phyloP scores from a whole-genome alignment of 2,329 filamentous ascomycete species.

The Fusarium sp. region DNA sequence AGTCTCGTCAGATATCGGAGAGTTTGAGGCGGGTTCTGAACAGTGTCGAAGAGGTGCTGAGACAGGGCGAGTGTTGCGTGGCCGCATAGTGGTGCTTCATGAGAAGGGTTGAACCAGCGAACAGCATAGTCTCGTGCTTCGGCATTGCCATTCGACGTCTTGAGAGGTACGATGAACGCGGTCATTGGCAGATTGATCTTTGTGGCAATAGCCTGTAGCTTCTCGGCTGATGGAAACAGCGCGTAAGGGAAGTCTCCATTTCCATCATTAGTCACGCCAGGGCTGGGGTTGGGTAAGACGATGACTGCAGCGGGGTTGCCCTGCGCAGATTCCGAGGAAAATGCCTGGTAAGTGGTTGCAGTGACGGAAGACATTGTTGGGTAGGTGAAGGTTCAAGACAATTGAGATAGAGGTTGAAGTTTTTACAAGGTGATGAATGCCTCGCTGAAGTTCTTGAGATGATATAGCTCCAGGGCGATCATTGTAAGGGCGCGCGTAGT shows the following conservation, averaged over 20 bases:
- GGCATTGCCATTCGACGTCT: not conserved
- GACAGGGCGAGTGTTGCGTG: constrained; percentile 18
- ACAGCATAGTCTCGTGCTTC: constrained; percentile 13
- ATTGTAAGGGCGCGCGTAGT: too few species aligned
- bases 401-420: too few species aligned
- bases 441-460: too few species aligned
- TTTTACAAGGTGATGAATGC: too few species aligned
- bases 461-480: too few species aligned
- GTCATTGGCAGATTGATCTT: not conserved
- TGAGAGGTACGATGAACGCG: not conserved
- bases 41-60: constrained; percentile 1
- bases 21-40: not conserved
- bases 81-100: constrained; percentile 16
- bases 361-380: not conserved
- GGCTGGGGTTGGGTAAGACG: not conserved
- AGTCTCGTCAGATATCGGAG: constrained; percentile 19
- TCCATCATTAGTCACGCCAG: fast-evolving
- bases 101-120: constrained; percentile 17
- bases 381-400: too few species aligned
- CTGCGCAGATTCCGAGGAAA: not conserved
- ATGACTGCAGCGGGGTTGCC: constrained; percentile 24
- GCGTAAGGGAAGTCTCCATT: constrained; percentile 1
- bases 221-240: not conserved
- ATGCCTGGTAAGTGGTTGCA: constrained; percentile 13
- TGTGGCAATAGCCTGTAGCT: not conserved